Evolutionary conservation across 1,284 basidiomycete species (phyloP), one percentile per base, ranked within the genome.

Genomic region (Xerocomus amazonicus): DNA sequence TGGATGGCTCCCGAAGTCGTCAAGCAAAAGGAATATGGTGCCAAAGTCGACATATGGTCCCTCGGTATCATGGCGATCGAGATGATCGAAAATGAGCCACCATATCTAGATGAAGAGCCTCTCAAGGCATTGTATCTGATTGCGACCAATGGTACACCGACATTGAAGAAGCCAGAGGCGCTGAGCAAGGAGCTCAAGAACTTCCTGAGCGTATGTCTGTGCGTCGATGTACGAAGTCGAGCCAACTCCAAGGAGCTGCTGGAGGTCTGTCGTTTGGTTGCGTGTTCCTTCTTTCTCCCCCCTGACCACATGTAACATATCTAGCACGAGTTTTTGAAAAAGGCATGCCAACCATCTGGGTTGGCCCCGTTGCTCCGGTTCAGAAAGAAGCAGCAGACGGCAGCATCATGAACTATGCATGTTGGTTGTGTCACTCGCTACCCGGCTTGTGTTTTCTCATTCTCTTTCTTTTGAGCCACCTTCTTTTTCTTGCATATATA

Each of bases 1-100:
- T 98, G 96, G 96, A 99, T 99, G 96, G 96, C 96, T 1, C 96
- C 96, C 7, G 96, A 99, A 70, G 95, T 99, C 47, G 95, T 99
- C 65, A 98, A 97, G 76, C 94, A 97, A 70, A 97, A 98, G 70
- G 95, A 97, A 70, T 99, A 99, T 66, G 96, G 95, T 27, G 90
- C 95, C 36, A 99, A 98, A 70, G 96, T 99, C 27, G 97, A 99
- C 62, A 96, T 99, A 51, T 99, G 96, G 96, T 97, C 93, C 4
- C 77, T 98, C 10, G 96, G 96, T 6, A 98, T 98, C 75, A 97
- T 97, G 95, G 94, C 93, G 1, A 98, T 99, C 62, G 96, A 99
- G 73, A 99, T 99, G 96, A 97, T 99, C 61, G 97, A 99, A 70
- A 95, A 95, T 67, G 96, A 99, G 69, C 97, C 96, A 3, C 96